These are phyloP conservation scores for Fomitopsis palustris DNA, from an alignment of 1,284 basidiomycete genomes.

Conservation along the genomic window DNA sequence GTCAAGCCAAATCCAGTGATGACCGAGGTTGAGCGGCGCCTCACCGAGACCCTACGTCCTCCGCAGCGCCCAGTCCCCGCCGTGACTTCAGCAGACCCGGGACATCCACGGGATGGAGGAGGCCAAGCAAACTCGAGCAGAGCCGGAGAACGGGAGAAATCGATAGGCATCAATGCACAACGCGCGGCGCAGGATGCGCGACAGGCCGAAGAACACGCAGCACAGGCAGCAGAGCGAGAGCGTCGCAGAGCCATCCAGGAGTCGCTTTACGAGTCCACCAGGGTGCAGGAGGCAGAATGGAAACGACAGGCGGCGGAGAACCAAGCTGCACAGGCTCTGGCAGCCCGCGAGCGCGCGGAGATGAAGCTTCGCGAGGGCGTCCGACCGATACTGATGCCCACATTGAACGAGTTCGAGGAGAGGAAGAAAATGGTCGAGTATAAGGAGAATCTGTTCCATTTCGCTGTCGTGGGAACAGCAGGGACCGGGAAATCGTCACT, in stretches of 20 bases:
- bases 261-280: not conserved
- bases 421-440: not conserved
- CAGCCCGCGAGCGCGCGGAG: not conserved
- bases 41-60: not conserved
- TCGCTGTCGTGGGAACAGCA: not conserved
- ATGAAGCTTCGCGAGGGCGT: constrained; percentile 1
- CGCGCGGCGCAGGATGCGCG: not conserved
- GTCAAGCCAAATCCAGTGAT: not conserved
- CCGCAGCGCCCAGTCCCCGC: not conserved
- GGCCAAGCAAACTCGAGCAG: not conserved
- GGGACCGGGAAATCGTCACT: constrained; percentile 5
- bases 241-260: not conserved
- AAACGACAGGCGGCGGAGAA: not conserved
- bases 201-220: not conserved
- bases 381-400: not conserved
- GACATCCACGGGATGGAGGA: not conserved
- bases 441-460: constrained; percentile 2
- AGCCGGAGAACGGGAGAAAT: not conserved
- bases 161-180: not conserved
- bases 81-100: no score
- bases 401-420: not conserved
- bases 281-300: constrained; percentile 1
- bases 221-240: not conserved
- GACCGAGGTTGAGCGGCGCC: not conserved
- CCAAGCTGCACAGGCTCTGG: not conserved